These are phyloP conservation scores for Pyrenophora tritici-repentis DNA, from an alignment of 2,329 filamentous ascomycete species.

Conservation along the genomic window DNA sequence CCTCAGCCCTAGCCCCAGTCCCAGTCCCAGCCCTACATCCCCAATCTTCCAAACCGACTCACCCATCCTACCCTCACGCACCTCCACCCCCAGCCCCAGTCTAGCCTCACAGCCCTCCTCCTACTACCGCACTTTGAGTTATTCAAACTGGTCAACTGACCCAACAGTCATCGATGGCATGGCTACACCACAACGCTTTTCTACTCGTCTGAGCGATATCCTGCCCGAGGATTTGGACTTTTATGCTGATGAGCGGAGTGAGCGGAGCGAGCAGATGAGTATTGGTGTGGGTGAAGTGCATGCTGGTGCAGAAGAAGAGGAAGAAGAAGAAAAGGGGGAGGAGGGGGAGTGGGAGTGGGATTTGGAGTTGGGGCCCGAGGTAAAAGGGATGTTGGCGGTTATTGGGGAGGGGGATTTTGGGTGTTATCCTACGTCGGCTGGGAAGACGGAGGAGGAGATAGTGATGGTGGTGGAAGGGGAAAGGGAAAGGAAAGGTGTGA, in stretches of 20 bases:
- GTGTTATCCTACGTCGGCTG: slow-evolving; percentile 8
- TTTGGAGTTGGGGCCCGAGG: not conserved
- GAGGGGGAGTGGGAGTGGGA: no score
- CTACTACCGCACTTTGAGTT: not conserved
- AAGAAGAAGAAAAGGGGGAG: no score
- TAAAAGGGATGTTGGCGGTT: not conserved
- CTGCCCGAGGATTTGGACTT: slow-evolving; percentile 1
- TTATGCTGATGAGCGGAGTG: not conserved
- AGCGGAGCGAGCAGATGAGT: no score
- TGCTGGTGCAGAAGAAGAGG: not conserved
- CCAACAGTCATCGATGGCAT: not conserved
- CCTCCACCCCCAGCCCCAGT: no score
- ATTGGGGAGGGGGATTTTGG: slow-evolving; percentile 4
- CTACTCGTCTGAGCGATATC: not conserved
- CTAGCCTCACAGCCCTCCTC: no score
- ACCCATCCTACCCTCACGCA: no score
- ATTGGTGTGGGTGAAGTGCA: not conserved
- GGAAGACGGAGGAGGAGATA: not conserved
- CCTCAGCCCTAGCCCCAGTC: slow-evolving; percentile 7
- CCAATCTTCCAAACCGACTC: slow-evolving; percentile 2
- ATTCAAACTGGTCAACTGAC: not conserved
- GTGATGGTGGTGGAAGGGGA: no score
- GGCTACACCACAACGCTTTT: not conserved
- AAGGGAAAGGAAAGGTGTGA: no score
- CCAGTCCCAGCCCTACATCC: not conserved